phyloP scores from a whole-genome alignment of 768 basidiomycete species.

The Auricularia auricula-judae region DNA sequence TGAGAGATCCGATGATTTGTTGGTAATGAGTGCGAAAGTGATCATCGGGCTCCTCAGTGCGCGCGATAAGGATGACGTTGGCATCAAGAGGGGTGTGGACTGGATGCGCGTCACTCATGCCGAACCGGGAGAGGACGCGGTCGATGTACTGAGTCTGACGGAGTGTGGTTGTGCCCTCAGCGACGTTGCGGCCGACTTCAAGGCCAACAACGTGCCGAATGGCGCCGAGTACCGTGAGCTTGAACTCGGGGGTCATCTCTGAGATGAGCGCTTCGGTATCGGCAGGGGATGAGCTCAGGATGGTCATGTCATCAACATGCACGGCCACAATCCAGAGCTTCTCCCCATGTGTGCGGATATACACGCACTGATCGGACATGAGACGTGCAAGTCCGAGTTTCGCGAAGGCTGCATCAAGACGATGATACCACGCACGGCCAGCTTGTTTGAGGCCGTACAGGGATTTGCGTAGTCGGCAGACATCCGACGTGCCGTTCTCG shows the following conservation, averaged over 20 bases:
- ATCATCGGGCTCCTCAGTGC: neutral
- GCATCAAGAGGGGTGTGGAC: slow-evolving; percentile 1
- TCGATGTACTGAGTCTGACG: neutral
- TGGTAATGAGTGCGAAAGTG: neutral
- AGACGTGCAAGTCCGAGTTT: neutral
- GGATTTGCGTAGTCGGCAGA: slow-evolving; percentile 13
- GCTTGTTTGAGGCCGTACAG: slow-evolving; percentile 18
- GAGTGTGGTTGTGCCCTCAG: neutral
- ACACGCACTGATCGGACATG: slow-evolving; percentile 4
- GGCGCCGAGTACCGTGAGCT: neutral
- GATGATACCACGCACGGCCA: slow-evolving; percentile 14
- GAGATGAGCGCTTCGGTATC: neutral
- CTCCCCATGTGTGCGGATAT: neutral
- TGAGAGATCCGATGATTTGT: slow-evolving; percentile 10
- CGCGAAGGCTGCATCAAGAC: neutral
- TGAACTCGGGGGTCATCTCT: neutral
- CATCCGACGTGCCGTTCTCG: slow-evolving; percentile 4
- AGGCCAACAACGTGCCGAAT: neutral
- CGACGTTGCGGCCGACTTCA: neutral
- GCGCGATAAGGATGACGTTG: neutral
- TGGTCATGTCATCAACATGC: too few relatives aligned
- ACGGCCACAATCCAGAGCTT: neutral
- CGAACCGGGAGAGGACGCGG: neutral
- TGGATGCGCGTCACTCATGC: neutral
- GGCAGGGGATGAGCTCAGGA: neutral